These are phyloP conservation scores for Entomortierella beljakovae DNA, from an alignment of 192 early-diverging fungal species.

Conservation along the genomic window DNA sequence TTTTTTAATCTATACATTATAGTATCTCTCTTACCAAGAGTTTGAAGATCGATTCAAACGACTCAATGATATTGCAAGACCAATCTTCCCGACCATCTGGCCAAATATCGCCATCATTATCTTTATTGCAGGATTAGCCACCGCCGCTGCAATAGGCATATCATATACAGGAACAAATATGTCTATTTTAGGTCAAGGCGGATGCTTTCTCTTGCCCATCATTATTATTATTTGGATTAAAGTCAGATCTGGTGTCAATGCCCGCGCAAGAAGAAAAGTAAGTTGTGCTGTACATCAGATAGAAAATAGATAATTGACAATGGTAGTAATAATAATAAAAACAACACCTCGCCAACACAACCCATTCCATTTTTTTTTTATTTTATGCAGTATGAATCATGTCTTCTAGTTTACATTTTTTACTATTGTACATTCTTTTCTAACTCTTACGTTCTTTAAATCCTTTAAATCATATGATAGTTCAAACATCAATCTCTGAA, in stretches of 20 bases:
- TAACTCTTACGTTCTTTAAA: too few species aligned
- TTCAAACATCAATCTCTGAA: slow-evolving; percentile 46
- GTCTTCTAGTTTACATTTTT: too few species aligned
- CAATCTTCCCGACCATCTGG: slow-evolving; percentile 28
- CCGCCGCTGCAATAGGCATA: slow-evolving; percentile 1
- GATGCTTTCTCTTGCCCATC: slow-evolving; percentile 33
- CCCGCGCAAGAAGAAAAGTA: slow-evolving; percentile 21
- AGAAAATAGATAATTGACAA: not conserved
- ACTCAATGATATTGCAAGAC: slow-evolving; percentile 23
- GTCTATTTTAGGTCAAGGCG: slow-evolving; percentile 24
- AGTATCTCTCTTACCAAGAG: slow-evolving; percentile 38
- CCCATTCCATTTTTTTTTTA: too few species aligned
- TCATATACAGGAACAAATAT: slow-evolving; percentile 12
- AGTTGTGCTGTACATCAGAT: not conserved
- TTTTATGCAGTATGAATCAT: too few species aligned
- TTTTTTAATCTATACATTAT: not conserved
- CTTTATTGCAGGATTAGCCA: not conserved
- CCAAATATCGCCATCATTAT: slow-evolving; percentile 11
- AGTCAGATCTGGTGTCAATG: slow-evolving; percentile 15
- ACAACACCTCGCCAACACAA: not conserved
- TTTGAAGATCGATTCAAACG: slow-evolving; percentile 25
- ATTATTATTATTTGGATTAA: slow-evolving; percentile 36
- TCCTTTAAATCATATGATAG: slow-evolving; percentile 13
- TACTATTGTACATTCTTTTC: too few species aligned
- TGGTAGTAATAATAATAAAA: not conserved